Evolutionary conservation across 2,329 filamentous ascomycete genomes (phyloP), one percentile per base, ranked within the genome.

Genomic region (Phoma sp.): DNA sequence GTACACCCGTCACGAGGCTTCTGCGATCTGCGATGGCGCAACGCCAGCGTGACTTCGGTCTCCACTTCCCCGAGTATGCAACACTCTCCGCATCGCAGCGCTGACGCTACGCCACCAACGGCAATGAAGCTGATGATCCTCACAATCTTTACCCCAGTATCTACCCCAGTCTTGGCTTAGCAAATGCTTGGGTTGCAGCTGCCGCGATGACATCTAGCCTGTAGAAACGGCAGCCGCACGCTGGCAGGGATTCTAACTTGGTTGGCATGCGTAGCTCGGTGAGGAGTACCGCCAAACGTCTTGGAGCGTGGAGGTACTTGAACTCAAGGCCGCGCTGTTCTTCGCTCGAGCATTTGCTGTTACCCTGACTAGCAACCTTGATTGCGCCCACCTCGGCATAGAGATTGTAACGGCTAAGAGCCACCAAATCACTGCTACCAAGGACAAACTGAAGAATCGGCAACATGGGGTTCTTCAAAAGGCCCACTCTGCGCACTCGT

Each of bases 401-500:
- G 14, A 10, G 7, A n/a, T 28, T 34, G 21, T 32, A 36, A 28
- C 30, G 18, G 18, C 7, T 34, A 11, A 15, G 26, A 11, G 12
- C n/a, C 2, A 7, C 20, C 15, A 17, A 15, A 4, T 9, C 7
- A 2, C 30, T 20, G 38, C 26, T 42, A 30, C 17, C 14, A 21
- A 14, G 17, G 25, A 28, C 11, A 40, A 2, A 11, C 15, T 11
- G 17, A 7, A 23, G 18, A 12, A 34, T 17, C 14, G 30, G 11
- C 29, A 64, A 11, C 7, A 73, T 73, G 70, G 62, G 56, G 3
- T 68, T 74, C 48, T 71, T 74, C 54, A 66, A 68, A 51, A 67
- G 49, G 43, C 62, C 64, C 15, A 64, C 59, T 21, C 58, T 74
- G 34, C 71, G 67, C 50, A 64, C 62, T 37, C 65, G 68, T 50